Conservation (phyloP, 1,284 basidiomycete species). For the Boletellus dicymbophilus region DNA sequence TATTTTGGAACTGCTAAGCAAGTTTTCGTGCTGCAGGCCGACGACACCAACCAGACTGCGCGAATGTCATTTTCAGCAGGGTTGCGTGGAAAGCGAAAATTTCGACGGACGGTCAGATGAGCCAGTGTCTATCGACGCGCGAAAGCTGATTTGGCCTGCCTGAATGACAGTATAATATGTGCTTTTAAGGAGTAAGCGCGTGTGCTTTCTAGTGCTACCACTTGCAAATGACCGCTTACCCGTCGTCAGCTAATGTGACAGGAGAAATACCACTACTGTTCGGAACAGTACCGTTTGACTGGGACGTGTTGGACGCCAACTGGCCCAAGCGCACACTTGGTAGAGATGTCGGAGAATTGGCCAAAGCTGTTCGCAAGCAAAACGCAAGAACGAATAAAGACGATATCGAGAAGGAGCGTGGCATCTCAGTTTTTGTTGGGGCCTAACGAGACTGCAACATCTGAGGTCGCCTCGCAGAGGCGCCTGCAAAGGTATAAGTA, state of each 20-base stretch:
- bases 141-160: conserved; percentile 62
- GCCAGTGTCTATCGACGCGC: conserved; percentile 74
- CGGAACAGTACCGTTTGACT: conserved; percentile 10
- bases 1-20: conserved; percentile 65
- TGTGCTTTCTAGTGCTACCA: conserved; percentile 11
- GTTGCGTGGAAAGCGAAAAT: background rate
- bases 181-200: conserved; percentile 37
- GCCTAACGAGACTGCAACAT: conserved; percentile 21
- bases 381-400: conserved; percentile 12
- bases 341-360: conserved; percentile 1
- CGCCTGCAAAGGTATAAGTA: background rate
- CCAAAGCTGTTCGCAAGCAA: conserved; percentile 8
- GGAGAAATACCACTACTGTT: conserved; percentile 37
- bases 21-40: conserved; percentile 52
- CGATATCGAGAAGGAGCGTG: conserved; percentile 10
- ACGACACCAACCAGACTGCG: conserved; percentile 64
- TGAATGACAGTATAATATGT: conserved; percentile 66
- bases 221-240: conserved; percentile 36
- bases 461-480: conserved; percentile 6
- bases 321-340: conserved; percentile 19
- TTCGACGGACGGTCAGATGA: conserved; percentile 45
- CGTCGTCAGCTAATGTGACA: conserved; percentile 46
- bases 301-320: conserved; percentile 15
- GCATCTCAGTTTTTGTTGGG: conserved; percentile 17
- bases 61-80: conserved; percentile 2